Base-by-base conservation (phyloP, 768 basidiomycete species). In the Hericium rajendrae region DNA sequence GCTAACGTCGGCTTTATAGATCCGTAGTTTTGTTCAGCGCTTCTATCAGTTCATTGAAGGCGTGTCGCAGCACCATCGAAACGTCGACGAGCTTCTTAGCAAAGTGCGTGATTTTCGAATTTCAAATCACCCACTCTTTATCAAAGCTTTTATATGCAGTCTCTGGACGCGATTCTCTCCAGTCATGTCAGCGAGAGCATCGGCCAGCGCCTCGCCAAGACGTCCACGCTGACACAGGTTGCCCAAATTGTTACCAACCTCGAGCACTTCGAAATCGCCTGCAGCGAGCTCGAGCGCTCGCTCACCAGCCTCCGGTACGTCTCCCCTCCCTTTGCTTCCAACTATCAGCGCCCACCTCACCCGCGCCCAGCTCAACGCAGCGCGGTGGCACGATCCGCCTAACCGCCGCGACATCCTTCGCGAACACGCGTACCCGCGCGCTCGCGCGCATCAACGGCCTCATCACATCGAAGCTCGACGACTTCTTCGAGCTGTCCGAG, bases 1-100 rank as follows among this genome's bases (percentile, higher is more conserved):
- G 20, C 11, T 48, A 37, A 54, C 18, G 9, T 51, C 13, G 40
- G 41, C 13, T 39, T 28, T 48, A 26, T 73, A 95, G 84, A 88
- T 95, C 58, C 85, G 91, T 24, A 77, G 76, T 46, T 97, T 95
- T 66, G 88, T 97, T 40, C 88, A 94, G 63, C 92, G 91, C 64
- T 98, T 97, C 73, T 95, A 97, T 68, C 86, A 91, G 22, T 99
- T 98, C 69, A 84, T 94, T 0, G 97, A 99, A 64, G 95, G 95
- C 9, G 89, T 97, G 5, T 85, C 88, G 2, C 91, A 94, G 66
- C 88, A 92, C 57, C 89, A 94, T 69, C 80, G 87, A 46, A 88
- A 94, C 66, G 90, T 94, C 37, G 94, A 98, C 64, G 92, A 93
- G 55, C 76, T 97, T 9, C 70, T 99, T 53, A 86, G 86, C 72